phyloP scores from a whole-genome alignment of 768 basidiomycete genomes.

The Auricularia heimuer region DNA sequence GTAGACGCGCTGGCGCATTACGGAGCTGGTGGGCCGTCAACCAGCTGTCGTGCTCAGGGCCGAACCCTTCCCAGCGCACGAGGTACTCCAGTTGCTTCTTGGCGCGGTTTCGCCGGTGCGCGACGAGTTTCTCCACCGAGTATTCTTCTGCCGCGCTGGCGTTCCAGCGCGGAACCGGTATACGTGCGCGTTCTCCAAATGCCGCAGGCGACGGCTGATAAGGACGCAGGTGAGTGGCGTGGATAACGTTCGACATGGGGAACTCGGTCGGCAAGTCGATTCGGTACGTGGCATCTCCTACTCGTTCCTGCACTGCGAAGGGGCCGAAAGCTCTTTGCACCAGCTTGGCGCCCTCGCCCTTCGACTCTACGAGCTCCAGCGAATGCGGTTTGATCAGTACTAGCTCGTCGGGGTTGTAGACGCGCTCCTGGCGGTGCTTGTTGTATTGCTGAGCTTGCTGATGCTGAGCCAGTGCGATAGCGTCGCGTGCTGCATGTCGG shows the following conservation, averaged over 20 bases:
- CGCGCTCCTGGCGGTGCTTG: constrained; percentile 8
- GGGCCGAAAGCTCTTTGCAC: constrained; percentile 15
- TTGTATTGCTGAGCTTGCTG: constrained; percentile 17
- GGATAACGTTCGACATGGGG: constrained; percentile 11
- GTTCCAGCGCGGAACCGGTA: constrained; percentile 1
- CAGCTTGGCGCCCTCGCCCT: constrained; percentile 16
- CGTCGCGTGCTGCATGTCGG: constrained; percentile 11
- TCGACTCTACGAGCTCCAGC: constrained; percentile 14
- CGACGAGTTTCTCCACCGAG: neutral
- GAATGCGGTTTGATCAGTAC: constrained; percentile 20
- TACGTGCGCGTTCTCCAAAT: constrained; percentile 17
- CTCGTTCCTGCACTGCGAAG: constrained; percentile 15
- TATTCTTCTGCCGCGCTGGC: neutral
- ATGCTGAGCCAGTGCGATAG: constrained; percentile 13
- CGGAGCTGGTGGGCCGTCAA: constrained; percentile 15
- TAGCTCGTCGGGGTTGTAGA: constrained; percentile 16
- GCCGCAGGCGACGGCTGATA: constrained; percentile 13
- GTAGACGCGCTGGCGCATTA: constrained; percentile 12
- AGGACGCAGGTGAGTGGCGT: constrained; percentile 15
- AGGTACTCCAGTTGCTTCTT: constrained; percentile 11
- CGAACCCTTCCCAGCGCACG: constrained; percentile 16
- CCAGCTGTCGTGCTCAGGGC: constrained; percentile 17
- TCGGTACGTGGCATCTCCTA: constrained; percentile 6
- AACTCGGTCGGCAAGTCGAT: neutral
- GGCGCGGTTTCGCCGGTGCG: constrained; percentile 1